Percentiles rank a stretch among this genome's conserved stretches.
phyloP scores from a whole-genome alignment of 1,284 basidiomycete genomes.

The Meripilus lineatus region DNA sequence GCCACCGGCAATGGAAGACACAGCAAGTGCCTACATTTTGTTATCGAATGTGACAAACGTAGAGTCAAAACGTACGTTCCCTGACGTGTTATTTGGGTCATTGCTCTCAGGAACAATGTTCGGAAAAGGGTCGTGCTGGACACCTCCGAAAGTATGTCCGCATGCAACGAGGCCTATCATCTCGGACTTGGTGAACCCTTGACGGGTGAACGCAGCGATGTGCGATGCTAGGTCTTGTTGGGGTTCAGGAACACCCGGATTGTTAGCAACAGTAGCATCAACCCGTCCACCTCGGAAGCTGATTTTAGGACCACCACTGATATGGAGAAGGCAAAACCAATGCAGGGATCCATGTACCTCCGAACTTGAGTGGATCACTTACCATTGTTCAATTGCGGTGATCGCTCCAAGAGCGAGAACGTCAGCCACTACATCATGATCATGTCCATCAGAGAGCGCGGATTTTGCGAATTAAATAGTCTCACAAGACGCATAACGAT shows the following conservation, averaged over 20 bases:
- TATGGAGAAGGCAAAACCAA: too few species aligned
- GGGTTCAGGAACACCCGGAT: conserved; percentile 25
- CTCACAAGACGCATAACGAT: conserved; percentile 7
- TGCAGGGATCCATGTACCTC: background rate
- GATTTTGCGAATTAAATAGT: background rate
- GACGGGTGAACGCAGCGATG: conserved; percentile 16
- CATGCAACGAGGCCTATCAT: conserved; percentile 24
- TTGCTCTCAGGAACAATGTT: conserved; percentile 15
- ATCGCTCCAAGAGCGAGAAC: conserved; percentile 21
- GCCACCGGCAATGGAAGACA: background rate
- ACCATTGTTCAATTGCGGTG: conserved; percentile 20
- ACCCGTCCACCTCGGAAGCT: conserved; percentile 22
- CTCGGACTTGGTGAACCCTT: conserved; percentile 21
- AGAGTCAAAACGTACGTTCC: conserved; percentile 11
- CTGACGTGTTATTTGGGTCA: conserved; percentile 8
- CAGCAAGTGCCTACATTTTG: conserved; percentile 9
- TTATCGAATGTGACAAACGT: conserved; percentile 15
- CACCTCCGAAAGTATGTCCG: conserved; percentile 24
- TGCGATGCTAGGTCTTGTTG: conserved; percentile 17
- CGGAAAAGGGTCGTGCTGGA: conserved; percentile 23
- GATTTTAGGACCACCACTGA: conserved; percentile 16
- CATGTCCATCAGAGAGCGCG: background rate
- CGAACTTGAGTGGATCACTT: background rate
- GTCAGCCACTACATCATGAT: conserved; percentile 20
- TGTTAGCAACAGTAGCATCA: conserved; percentile 19